A percentile compares a stretch with the other conserved stretches of the same genome.
Evolutionary conservation across 345 rosid genomes (phyloP).

Genomic region (Eucalyptus grandis): DNA sequence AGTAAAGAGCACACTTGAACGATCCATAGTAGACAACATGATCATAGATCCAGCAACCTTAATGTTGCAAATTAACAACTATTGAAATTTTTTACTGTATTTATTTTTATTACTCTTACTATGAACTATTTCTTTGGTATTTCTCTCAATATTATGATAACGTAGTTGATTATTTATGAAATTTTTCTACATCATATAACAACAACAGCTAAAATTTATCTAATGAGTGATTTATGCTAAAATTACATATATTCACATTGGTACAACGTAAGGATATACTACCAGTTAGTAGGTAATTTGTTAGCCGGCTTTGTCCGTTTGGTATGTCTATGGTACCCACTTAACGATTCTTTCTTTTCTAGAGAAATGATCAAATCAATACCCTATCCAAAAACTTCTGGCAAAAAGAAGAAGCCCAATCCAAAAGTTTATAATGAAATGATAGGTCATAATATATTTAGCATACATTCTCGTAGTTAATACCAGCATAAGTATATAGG

Average conservation of each 20-base stretch:
- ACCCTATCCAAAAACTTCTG: background rate
- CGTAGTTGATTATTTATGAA: background rate
- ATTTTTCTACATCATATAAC: background rate
- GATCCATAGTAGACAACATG: background rate
- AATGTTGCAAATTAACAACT: background rate
- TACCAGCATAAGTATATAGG: background rate
- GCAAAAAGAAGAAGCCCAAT: background rate
- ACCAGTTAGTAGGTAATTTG: background rate
- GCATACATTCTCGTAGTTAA: background rate
- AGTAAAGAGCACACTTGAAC: background rate
- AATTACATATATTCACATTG: background rate
- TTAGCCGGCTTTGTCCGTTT: background rate
- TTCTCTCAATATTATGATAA: background rate
- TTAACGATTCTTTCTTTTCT: background rate
- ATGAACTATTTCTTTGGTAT: background rate
- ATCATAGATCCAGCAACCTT: background rate
- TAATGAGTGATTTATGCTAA: background rate
- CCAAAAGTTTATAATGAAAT: background rate
- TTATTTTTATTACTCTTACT: background rate
- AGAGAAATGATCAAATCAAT: background rate
- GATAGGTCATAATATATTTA: background rate
- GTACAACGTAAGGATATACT: background rate
- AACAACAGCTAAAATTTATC: background rate
- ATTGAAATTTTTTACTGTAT: background rate
- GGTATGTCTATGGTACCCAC: background rate